Evolutionary conservation across 345 rosid species (phyloP).

Genomic region (Pistacia vera): DNA sequence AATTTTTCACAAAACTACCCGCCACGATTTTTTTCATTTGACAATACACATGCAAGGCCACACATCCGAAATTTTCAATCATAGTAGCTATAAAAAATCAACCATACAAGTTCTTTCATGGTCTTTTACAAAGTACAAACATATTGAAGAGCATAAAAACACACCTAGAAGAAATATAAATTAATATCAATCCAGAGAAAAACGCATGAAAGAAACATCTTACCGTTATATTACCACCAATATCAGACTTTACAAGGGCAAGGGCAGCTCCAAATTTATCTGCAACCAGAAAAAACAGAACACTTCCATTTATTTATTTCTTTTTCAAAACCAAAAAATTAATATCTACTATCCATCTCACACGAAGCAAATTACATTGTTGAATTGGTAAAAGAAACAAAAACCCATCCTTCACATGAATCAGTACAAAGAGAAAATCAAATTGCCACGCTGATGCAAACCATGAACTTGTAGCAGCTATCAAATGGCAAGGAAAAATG

Average conservation of each 20-base stretch:
- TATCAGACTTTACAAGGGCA: constrained; percentile 85
- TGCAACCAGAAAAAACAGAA: constrained; percentile 27
- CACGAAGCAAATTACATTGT: background rate
- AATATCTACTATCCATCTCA: background rate
- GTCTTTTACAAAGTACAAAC: background rate
- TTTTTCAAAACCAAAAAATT: background rate
- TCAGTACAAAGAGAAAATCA: background rate
- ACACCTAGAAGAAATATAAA: background rate
- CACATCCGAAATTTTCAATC: background rate
- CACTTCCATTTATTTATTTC: background rate
- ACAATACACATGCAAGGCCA: background rate
- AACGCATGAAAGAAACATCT: constrained; percentile 12
- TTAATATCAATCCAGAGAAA: background rate
- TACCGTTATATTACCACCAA: constrained; percentile 91
- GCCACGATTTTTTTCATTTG: background rate
- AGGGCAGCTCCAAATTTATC: constrained; percentile 95
- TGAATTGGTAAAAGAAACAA: background rate
- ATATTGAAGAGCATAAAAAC: background rate
- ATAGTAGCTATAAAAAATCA: background rate
- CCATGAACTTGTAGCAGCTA: background rate
- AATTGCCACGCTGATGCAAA: background rate
- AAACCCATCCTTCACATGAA: background rate
- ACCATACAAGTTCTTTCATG: background rate
- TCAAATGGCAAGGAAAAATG: background rate
- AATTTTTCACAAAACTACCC: background rate